Base-by-base conservation (phyloP, 148 eudicot genomes). In the Rhododendron ferrugineum region DNA sequence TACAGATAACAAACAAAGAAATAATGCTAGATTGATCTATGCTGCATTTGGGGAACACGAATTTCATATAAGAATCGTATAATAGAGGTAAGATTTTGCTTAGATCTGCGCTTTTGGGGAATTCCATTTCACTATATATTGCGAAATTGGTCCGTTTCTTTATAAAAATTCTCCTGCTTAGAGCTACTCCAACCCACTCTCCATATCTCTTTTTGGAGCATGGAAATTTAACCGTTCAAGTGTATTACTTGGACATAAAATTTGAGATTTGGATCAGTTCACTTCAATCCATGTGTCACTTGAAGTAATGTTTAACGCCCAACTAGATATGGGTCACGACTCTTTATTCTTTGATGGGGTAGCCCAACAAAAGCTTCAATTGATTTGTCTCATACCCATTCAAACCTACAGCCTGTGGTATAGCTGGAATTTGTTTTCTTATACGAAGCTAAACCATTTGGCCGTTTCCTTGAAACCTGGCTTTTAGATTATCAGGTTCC, bases 361-460 rank as follows among this genome's bases (percentile, higher is more conserved):
- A 23, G n/a, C 16, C 80, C 78, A 30, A 28, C 16, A 20, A 50
- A 20, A 49, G 20, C n/a, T 18, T 70, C 36, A 34, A 64, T 78
- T 70, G 60, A 76, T 83, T 62, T 76, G 22, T 56, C 68, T 66
- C 30, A 23, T 83, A 10, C 83, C 40, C 84, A 85, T 83, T 30
- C 66, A 83, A 56, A 32, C 36, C 72, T 68, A 73, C 86, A 84
- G 87, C 84, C 87, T 86, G 88, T 88, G 49, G 62, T 80, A 52
- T 74, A 90, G 88, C 87, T 86, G 88, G 89, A 78, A 42, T 76
- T 90, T 88, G 84, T 79, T 75, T 82, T 42, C 58, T 36, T 79
- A 23, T 78, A 23, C 23, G 84, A 84, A 84, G 54, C 84, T 36
- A 70, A 64, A 81, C 28, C 34, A 50, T 84, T 79, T 87, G 84